Evolutionary conservation across 768 basidiomycete species (phyloP).

Genomic region (Calocybe gangraenosa): DNA sequence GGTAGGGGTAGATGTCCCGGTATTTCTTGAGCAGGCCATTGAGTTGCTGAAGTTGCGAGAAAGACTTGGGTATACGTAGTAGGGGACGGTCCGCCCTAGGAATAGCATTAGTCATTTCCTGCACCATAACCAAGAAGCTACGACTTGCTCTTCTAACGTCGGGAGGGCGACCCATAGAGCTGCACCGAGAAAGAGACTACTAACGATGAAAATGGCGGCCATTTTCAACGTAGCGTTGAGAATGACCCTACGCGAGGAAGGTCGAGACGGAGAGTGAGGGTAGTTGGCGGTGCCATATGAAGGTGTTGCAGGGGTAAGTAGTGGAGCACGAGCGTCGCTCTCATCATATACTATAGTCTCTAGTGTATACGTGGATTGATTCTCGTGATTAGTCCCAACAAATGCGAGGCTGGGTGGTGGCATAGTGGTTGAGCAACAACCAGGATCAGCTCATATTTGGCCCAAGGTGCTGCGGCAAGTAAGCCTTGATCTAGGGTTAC

Average conservation of each 20-base stretch:
- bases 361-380: slow-evolving; percentile 55
- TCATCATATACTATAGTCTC: slow-evolving; percentile 43
- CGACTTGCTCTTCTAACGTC: slow-evolving; percentile 67
- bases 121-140: background rate
- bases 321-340: slow-evolving; percentile 34
- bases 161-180: slow-evolving; percentile 82
- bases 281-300: slow-evolving; percentile 50
- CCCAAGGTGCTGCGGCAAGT: background rate
- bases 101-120: slow-evolving; percentile 10
- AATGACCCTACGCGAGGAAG: slow-evolving; percentile 55
- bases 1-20: slow-evolving; percentile 79
- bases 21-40: slow-evolving; percentile 90
- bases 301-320: slow-evolving; percentile 39
- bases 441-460: background rate
- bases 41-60: slow-evolving; percentile 79
- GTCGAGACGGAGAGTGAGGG: slow-evolving; percentile 32
- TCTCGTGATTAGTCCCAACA: slow-evolving; percentile 19
- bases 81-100: slow-evolving; percentile 67
- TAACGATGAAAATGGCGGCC: slow-evolving; percentile 68
- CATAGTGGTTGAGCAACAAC: slow-evolving; percentile 17
- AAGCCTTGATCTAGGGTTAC: slow-evolving; percentile 17
- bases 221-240: slow-evolving; percentile 83
- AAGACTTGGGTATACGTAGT: slow-evolving; percentile 84
- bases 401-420: slow-evolving; percentile 17
- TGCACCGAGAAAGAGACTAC: slow-evolving; percentile 66